Conservation (phyloP, 768 basidiomycete species). For the Gymnopilus junonius region DNA sequence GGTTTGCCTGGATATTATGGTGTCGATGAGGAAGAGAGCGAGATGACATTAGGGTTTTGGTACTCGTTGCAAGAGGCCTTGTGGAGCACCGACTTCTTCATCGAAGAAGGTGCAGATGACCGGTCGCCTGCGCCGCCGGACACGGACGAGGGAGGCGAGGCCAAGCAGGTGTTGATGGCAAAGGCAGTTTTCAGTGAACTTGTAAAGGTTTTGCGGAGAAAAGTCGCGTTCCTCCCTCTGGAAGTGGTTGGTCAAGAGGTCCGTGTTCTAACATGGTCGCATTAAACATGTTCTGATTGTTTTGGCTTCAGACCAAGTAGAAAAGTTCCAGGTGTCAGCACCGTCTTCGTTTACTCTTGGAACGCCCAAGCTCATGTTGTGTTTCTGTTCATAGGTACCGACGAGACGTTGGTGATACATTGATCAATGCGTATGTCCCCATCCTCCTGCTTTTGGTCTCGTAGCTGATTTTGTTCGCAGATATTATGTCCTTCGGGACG, state of each 20-base stretch:
- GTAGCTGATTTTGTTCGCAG: slow-evolving; percentile 36
- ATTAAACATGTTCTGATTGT: slow-evolving; percentile 11
- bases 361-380: not conserved
- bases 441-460: not conserved
- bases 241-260: slow-evolving; percentile 74
- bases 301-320: slow-evolving; percentile 64
- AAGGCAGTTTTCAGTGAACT: slow-evolving; percentile 82
- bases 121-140: slow-evolving; percentile 23
- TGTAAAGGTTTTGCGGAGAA: slow-evolving; percentile 69
- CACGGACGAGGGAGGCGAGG: slow-evolving; percentile 24
- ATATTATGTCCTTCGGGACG: slow-evolving; percentile 85
- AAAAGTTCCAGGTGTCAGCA: slow-evolving; percentile 77
- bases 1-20: slow-evolving; percentile 76
- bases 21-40: slow-evolving; percentile 86
- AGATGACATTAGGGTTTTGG: slow-evolving; percentile 89
- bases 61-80: slow-evolving; percentile 88
- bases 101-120: slow-evolving; percentile 41
- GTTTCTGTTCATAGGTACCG: slow-evolving; percentile 60
- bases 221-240: slow-evolving; percentile 73
- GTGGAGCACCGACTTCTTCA: slow-evolving; percentile 68
- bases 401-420: slow-evolving; percentile 83
- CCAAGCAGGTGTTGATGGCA: slow-evolving; percentile 55
- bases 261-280: slow-evolving; percentile 20
- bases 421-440: slow-evolving; percentile 78
- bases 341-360: not conserved